Base-by-base conservation (phyloP, 2,329 filamentous ascomycete species). In the Delphinella strobiligena region DNA sequence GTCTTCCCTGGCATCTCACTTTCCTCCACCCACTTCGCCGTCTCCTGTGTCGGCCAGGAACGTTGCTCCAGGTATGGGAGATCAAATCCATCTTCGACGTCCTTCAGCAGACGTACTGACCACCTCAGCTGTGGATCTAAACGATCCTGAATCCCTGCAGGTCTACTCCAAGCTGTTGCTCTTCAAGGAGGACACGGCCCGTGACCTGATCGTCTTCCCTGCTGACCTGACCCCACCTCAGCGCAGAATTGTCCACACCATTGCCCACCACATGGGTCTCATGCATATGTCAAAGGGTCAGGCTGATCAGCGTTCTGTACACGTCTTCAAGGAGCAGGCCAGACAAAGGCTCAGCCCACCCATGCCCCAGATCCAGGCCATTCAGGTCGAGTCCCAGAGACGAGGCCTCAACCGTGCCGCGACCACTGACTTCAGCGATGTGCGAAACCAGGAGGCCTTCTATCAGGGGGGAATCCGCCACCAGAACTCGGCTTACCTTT, bases 351-450 rank as follows among this genome's bases (percentile, higher is more conserved):
- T 78, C 43, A 80, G 76, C 60, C 75, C 76, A 12, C 74, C 75
- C 1, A 64, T 76, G 56, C 67, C 69, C n/a, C 68, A 72, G 36
- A 79, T 67, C 68, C 79, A 68, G 52, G 78, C 78, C 41, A 79
- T 82, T 43, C 75, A 77, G 16, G 68, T 78, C 37, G 85, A 93
- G 47, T 77, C 82, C 41, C 80, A 86, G 51, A 80, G 89, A 49
- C 82, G 89, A 45, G 82, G 81, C 4, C 68, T 98, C 27, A 94
- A 87, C 64, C 81, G 91, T 46, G 88, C 91, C 12, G 91, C 91
- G n/a, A 96, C 91, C 2, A 94, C 93, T 49, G 91, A 96, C 61
- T 96, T 96, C 61, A 87, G 84, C 48, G 82, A 87, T 46, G 77
- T 83, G 37, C 74, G 83, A 39, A 82, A 81, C 45, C 80, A 82